Base-by-base conservation (phyloP, 163 green algal species). In the Trebouxia gelatinosa region DNA sequence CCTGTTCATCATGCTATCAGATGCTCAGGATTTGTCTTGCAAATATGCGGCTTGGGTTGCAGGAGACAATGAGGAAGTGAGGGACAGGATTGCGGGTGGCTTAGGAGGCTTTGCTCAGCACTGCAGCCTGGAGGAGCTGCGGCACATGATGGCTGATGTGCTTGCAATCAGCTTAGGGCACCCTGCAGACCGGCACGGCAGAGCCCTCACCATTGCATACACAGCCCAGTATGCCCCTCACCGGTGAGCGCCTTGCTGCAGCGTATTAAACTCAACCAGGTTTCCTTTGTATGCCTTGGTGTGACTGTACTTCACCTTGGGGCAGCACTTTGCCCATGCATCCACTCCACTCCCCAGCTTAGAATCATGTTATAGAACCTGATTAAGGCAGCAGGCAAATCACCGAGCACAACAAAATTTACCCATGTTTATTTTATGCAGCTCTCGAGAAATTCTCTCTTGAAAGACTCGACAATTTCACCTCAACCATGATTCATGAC, bases 171-270 rank as follows among this genome's bases (percentile, higher is more conserved):
- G 43, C 39, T 50, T 67, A 48, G 64, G 21, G 31, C 51, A 48
- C 6, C 61, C 43, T 67, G 38, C 67, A 31, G 79, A 81, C 28
- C 81, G 89, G 38, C 74, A 87, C 34, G 70, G 80, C 59, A 50
- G 74, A 23, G 87, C 83, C n/a, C 84, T 92, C 62, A 75, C 83
- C 31, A 79, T 92, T 74, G 88, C 90, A 16, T 83, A 87, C 5
- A 64, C 92, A 23, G 86, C 88, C 19, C 81, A 37, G 13, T 70
- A 81, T 48, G 84, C 85, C 19, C 64, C 82, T 6, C 74, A 38
- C n/a, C 78, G 79, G 79, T 78, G 9, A 34, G 21, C 19, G 17
- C 11, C 13, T 26, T 28, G 19, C 23, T 59, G 3, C 48, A 59
- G 23, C 46, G 26, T 19, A 59, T 59, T 19, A 19, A 19, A 2